Evolutionary conservation across 139 green algal species (phyloP).

Genomic region (Penium margaritaceum): DNA sequence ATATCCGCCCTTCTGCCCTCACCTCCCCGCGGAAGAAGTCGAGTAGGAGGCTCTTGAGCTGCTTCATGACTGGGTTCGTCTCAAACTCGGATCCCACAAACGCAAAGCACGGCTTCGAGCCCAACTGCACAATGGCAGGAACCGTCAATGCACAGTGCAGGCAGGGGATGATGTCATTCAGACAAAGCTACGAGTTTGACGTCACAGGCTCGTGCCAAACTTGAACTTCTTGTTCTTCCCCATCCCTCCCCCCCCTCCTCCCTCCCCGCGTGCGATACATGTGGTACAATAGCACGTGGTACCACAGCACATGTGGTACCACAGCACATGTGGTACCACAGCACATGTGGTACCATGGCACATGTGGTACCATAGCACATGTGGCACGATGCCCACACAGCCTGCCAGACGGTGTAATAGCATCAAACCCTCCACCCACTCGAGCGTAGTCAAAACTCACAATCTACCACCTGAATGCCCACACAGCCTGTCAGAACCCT

Average conservation of each 20-base stretch:
- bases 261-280: too few relatives aligned
- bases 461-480: too few relatives aligned
- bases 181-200: too few relatives aligned
- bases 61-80: constrained; percentile 1
- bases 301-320: too few relatives aligned
- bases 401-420: too few relatives aligned
- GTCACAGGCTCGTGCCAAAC: too few relatives aligned
- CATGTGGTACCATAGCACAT: too few relatives aligned
- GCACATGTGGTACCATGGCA: too few relatives aligned
- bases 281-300: not conserved
- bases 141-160: not conserved
- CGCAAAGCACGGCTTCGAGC: constrained; percentile 43
- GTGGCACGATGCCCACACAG: too few relatives aligned
- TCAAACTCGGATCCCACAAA: constrained; percentile 43
- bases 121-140: constrained; percentile 2
- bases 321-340: too few relatives aligned
- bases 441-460: not conserved
- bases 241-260: too few relatives aligned
- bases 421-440: not conserved
- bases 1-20: not conserved
- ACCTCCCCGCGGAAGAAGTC: constrained; percentile 41
- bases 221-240: too few relatives aligned
- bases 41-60: constrained; percentile 32
- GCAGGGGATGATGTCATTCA: not conserved
- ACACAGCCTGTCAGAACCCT: not conserved